Conservation (phyloP, 2,329 filamentous ascomycete species). For the Scolecobasidium constrictum region DNA sequence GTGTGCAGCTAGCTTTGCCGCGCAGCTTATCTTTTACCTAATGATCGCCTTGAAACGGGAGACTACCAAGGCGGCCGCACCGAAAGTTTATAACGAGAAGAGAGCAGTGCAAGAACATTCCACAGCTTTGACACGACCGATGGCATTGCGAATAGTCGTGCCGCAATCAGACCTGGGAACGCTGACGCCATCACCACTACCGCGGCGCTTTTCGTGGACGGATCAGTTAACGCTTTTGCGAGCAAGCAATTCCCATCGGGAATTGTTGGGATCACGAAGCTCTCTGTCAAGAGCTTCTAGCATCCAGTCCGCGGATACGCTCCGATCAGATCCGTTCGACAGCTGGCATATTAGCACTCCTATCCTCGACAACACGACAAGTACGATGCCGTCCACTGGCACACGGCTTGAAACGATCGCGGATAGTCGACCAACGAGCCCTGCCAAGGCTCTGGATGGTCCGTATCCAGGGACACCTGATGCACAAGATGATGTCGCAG, state of each 20-base stretch:
- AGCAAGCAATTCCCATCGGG: not conserved
- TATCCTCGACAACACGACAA: no score
- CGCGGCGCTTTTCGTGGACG: not conserved
- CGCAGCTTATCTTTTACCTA: conserved; percentile 1
- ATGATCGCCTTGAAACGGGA: conserved; percentile 1
- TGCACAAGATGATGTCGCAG: not conserved
- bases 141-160: conserved; percentile 3
- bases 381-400: conserved; percentile 30
- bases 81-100: not conserved
- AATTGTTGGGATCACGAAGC: not conserved
- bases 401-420: conserved; percentile 61
- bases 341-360: conserved; percentile 60
- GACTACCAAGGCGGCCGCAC: not conserved
- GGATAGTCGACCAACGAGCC: conserved; percentile 54
- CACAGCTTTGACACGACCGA: not conserved
- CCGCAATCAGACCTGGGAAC: conserved; percentile 4
- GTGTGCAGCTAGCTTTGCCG: not conserved
- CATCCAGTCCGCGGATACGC: not conserved
- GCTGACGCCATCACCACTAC: not conserved
- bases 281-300: conserved; percentile 4
- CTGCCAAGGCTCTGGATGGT: conserved; percentile 47
- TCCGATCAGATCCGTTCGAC: conserved; percentile 49
- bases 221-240: not conserved
- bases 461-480: conserved; percentile 22
- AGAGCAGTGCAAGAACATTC: not conserved